These are phyloP conservation scores for Yarrowia keelungensis DNA, from an alignment of 805 yeast genomes.

Conservation along the genomic window DNA sequence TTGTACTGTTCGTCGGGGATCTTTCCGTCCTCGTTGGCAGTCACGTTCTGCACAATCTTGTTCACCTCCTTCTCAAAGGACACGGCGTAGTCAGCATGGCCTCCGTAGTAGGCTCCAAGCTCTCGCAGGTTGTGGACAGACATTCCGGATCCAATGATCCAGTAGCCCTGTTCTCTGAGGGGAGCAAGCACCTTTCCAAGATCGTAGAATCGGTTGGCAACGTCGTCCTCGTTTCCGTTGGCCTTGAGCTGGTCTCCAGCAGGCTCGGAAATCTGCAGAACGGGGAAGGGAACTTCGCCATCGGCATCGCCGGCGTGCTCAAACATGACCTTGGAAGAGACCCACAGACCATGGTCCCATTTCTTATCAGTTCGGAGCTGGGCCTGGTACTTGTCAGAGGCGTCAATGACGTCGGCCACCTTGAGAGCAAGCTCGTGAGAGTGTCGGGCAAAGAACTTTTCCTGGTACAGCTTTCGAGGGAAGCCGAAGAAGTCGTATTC, in stretches of 20 bases:
- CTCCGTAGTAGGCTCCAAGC: constrained; percentile 47
- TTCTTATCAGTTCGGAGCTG: constrained; percentile 60
- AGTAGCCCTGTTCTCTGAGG: constrained; percentile 60
- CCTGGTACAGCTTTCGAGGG: constrained; percentile 67
- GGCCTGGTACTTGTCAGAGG: constrained; percentile 55
- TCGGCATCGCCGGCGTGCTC: constrained; percentile 50
- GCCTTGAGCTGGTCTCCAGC: constrained; percentile 30
- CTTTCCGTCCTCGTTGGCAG: constrained; percentile 48
- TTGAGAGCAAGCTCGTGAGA: constrained; percentile 55
- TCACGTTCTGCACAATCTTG: constrained; percentile 44
- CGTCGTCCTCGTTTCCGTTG: constrained; percentile 53
- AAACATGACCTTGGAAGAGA: constrained; percentile 76
- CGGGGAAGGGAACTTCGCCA: constrained; percentile 50
- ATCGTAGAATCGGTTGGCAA: constrained; percentile 49
- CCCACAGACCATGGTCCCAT: constrained; percentile 85
- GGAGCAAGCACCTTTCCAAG: constrained; percentile 63
- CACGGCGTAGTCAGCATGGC: constrained; percentile 57
- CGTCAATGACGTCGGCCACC: constrained; percentile 54
- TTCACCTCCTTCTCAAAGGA: constrained; percentile 59
- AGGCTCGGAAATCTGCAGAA: constrained; percentile 54
- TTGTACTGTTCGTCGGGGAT: constrained; percentile 49
- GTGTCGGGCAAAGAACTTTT: constrained; percentile 63
- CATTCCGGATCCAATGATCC: constrained; percentile 75
- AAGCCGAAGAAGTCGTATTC: constrained; percentile 81
- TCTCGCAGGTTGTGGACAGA: constrained; percentile 78